Base-by-base conservation (phyloP, 495 filamentous ascomycete genomes). In the Recurvomyces mirabilis region DNA sequence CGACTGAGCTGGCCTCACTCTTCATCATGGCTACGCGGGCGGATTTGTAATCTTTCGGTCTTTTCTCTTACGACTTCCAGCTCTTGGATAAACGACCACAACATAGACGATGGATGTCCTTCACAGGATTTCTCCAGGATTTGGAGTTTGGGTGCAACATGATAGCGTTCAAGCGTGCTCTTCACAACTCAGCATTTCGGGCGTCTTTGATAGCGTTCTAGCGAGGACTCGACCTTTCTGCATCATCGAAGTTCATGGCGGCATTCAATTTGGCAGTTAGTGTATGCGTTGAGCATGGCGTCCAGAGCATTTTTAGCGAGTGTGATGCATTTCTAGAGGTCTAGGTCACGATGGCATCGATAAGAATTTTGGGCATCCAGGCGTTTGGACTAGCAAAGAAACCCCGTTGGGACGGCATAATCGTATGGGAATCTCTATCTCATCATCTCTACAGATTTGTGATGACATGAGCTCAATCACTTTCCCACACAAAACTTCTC, bases 401-500 rank as follows among this genome's bases (percentile, higher is more conserved):
- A n/a, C n/a, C n/a, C n/a, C n/a, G n/a, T n/a, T n/a, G n/a, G n/a
- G n/a, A n/a, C n/a, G n/a, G n/a, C n/a, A n/a, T n/a, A n/a, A n/a
- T n/a, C n/a, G n/a, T n/a, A n/a, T n/a, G n/a, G n/a, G n/a, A n/a
- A n/a, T n/a, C n/a, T n/a, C n/a, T n/a, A n/a, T n/a, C n/a, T n/a
- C n/a, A n/a, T n/a, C n/a, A n/a, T n/a, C n/a, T n/a, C 35, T 38
- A n/a, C 35, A 38, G 23, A 10, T 19, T 38, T 20, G 15, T n/a
- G 11, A 14, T 17, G 12, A 20, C 34, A 7, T 10, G 3, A 15
- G 3, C 22, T 17, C 14, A 5, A 14, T 37, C 55, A 84, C 54
- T 84, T 84, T 26, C 79, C 79, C n/a, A 84, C 79, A 50, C 79
- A 84, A 59, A 82, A 84, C 82, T 93, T 96, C 62, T 99, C 89